phyloP scores from a whole-genome alignment of 1,284 basidiomycete genomes.

The Tilletiaria anomala region DNA sequence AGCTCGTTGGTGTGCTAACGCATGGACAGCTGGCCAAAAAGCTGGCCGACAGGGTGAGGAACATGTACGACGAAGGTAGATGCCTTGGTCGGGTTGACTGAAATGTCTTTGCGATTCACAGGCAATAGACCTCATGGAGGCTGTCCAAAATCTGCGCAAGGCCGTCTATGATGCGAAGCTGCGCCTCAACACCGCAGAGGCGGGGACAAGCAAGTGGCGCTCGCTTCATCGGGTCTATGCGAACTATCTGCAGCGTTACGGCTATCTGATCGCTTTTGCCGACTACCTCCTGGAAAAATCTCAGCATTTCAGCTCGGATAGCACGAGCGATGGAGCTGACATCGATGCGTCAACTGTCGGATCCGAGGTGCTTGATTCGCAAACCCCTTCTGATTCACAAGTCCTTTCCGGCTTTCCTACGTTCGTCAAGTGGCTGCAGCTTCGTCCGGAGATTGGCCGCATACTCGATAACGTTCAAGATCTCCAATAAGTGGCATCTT shows the following conservation, averaged over 20 bases:
- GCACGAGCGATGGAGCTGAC: not conserved
- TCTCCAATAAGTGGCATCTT: too few species aligned
- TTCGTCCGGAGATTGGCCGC: conserved; percentile 26
- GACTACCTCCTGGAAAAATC: conserved; percentile 74
- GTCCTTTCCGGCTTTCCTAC: conserved; percentile 22
- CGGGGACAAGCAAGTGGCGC: conserved; percentile 17
- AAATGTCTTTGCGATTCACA: not conserved
- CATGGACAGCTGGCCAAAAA: conserved; percentile 85
- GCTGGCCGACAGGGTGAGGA: conserved; percentile 68
- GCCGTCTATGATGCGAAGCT: conserved; percentile 35
- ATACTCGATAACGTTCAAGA: conserved; percentile 43
- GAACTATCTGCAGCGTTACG: conserved; percentile 46
- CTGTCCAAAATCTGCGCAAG: conserved; percentile 36
- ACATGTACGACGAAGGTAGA: too few species aligned
- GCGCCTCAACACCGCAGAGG: conserved; percentile 28
- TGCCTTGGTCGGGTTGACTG: too few species aligned
- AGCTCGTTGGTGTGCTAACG: conserved; percentile 79
- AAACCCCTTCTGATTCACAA: too few species aligned
- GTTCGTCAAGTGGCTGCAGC: conserved; percentile 32
- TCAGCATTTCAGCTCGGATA: conserved; percentile 35
- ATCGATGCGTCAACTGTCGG: not conserved
- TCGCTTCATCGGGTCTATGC: conserved; percentile 24
- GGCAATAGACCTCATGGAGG: conserved; percentile 37
- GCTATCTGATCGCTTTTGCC: conserved; percentile 81
- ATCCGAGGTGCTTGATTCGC: not conserved